phyloP scores from a whole-genome alignment of 352 stramenopile genomes.

The Elongisporangium anandrum region DNA sequence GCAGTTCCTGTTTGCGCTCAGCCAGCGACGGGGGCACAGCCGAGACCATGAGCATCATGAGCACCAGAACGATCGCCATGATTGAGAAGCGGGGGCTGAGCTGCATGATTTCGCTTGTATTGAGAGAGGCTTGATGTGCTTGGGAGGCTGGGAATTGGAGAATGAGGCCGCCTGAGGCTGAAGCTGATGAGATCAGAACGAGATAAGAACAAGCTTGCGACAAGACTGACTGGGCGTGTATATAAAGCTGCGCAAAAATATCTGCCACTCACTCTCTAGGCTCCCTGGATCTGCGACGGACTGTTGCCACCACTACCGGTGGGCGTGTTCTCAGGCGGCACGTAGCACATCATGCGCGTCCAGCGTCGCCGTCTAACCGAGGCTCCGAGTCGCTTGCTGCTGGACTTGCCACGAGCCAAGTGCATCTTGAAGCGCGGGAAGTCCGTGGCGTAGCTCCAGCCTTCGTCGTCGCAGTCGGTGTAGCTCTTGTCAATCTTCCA shows the following conservation, averaged over 20 bases:
- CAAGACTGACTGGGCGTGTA: not conserved
- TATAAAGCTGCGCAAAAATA: not conserved
- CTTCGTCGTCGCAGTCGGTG: conserved; percentile 85
- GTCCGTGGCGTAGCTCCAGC: conserved; percentile 84
- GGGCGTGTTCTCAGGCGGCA: conserved; percentile 37
- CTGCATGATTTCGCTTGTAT: not conserved
- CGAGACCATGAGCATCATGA: conserved; percentile 3
- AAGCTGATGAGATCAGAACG: not conserved
- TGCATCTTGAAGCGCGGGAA: conserved; percentile 85
- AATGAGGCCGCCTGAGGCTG: not conserved
- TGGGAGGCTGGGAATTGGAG: not conserved
- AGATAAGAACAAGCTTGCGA: not conserved
- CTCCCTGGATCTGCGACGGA: conserved; percentile 1
- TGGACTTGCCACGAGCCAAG: conserved; percentile 73
- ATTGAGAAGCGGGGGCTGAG: conserved; percentile 2
- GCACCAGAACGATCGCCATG: conserved; percentile 10
- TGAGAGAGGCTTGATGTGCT: not conserved
- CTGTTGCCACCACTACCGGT: conserved; percentile 3
- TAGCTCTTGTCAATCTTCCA: conserved; percentile 88
- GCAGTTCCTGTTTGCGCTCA: conserved; percentile 15
- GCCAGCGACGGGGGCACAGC: conserved; percentile 13
- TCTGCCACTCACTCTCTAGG: not conserved
- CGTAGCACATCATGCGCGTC: conserved; percentile 85
- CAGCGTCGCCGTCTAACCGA: conserved; percentile 74
- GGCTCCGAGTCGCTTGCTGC: conserved; percentile 64